Percentiles rank a stretch among this genome's conserved stretches.
These are phyloP conservation scores for Bryopsis sp. DNA, from an alignment of 139 green algal species.

Conservation along the genomic window DNA sequence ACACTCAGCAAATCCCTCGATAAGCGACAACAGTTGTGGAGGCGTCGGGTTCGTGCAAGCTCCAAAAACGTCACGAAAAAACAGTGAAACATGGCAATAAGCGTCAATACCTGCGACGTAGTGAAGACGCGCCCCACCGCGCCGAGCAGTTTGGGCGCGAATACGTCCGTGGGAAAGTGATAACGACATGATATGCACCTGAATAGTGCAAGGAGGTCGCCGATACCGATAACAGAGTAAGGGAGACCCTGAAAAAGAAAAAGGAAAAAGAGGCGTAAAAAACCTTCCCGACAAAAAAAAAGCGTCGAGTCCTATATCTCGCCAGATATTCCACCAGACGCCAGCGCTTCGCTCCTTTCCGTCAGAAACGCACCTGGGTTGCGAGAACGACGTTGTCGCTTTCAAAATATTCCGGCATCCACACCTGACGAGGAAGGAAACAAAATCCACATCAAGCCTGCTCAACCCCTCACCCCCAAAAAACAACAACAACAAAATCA, in stretches of 20 bases:
- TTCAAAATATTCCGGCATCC: conserved; percentile 10
- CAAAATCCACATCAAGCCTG: background rate
- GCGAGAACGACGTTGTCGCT: background rate
- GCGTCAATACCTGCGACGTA: conserved; percentile 28
- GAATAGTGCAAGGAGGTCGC: conserved; percentile 75
- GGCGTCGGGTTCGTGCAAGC: background rate
- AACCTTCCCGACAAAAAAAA: background rate
- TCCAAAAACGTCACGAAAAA: background rate
- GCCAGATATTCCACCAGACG: background rate
- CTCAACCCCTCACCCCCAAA: background rate
- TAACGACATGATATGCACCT: conserved; percentile 78
- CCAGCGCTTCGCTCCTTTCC: background rate
- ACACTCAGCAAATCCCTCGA: no score
- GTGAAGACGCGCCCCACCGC: conserved; percentile 50
- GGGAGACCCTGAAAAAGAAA: conserved; percentile 54
- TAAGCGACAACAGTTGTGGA: no score
- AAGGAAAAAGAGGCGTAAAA: background rate
- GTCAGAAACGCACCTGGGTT: background rate
- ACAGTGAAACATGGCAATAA: background rate
- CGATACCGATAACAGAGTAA: conserved; percentile 58
- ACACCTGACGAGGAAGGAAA: background rate
- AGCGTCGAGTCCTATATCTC: background rate
- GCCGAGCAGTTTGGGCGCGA: conserved; percentile 56
- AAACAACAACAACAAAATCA: background rate
- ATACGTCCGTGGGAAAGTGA: conserved; percentile 60